These are phyloP conservation scores for Saturnispora serradocipensis DNA, from an alignment of 805 yeast species.

Conservation along the genomic window DNA sequence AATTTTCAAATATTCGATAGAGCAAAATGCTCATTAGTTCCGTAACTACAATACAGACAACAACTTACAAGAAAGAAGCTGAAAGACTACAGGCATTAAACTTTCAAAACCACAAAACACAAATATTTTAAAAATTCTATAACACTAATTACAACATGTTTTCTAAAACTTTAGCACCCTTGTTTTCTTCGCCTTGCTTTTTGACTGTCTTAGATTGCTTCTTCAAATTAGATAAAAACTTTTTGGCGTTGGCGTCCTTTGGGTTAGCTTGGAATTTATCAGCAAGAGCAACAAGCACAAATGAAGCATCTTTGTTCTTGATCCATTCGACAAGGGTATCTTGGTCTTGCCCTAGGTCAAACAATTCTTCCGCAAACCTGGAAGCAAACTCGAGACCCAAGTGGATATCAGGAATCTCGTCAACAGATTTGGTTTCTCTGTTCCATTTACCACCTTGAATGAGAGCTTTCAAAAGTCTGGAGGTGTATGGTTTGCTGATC, in stretches of 20 bases:
- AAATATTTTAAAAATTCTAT: not conserved
- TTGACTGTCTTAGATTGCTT: slow-evolving; percentile 36
- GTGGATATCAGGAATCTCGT: slow-evolving; percentile 34
- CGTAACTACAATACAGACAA: not conserved
- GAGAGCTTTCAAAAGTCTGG: slow-evolving; percentile 64
- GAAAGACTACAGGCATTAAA: too few species aligned
- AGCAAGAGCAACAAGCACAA: slow-evolving; percentile 69
- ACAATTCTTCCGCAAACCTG: slow-evolving; percentile 33
- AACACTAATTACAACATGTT: slow-evolving; percentile 23
- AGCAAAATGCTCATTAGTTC: not conserved
- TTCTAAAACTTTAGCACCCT: slow-evolving; percentile 51
- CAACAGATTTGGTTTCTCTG: slow-evolving; percentile 46
- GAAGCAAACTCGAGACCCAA: slow-evolving; percentile 54
- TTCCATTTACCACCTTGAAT: slow-evolving; percentile 85
- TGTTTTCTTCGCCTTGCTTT: slow-evolving; percentile 37
- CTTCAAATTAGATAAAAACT: slow-evolving; percentile 46
- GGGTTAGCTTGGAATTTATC: slow-evolving; percentile 48
- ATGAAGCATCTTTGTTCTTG: slow-evolving; percentile 54
- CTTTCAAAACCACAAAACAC: not conserved
- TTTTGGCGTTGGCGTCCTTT: slow-evolving; percentile 32
- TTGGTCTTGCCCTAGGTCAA: slow-evolving; percentile 44
- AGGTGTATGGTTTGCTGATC: slow-evolving; percentile 59
- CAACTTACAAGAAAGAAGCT: too few species aligned
- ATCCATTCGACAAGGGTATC: slow-evolving; percentile 58
- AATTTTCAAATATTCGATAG: not conserved